Evolutionary conservation across 2,329 filamentous ascomycete species (phyloP).

Genomic region (Fusarium euwallaceae): DNA sequence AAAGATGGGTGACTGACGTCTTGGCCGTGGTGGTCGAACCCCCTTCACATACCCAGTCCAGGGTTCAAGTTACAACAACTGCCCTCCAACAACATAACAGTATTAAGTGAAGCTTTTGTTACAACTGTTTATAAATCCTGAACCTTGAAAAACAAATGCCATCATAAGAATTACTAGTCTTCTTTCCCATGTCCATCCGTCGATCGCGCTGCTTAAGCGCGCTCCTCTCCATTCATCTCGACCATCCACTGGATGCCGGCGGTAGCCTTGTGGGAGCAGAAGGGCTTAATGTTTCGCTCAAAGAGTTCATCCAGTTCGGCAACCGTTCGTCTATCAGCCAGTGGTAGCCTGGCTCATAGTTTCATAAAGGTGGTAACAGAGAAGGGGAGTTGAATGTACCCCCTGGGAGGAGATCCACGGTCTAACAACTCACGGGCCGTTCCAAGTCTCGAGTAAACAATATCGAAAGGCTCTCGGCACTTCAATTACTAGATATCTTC

Average conservation of each 20-base stretch:
- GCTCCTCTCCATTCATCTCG: background rate
- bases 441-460: background rate
- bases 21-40: background rate
- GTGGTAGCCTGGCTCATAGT: background rate
- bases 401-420: background rate
- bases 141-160: background rate
- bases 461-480: background rate
- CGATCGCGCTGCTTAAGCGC: background rate
- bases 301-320: conserved; percentile 16
- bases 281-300: conserved; percentile 6
- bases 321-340: background rate
- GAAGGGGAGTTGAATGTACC: background rate
- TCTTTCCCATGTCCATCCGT: background rate
- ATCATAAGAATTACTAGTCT: no score
- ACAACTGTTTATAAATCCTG: background rate
- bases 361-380: no score
- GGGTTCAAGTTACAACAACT: background rate
- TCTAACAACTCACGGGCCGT: background rate
- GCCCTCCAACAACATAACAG: background rate
- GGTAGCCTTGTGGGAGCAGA: conserved; percentile 5
- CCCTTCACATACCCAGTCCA: background rate
- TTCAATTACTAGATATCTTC: background rate
- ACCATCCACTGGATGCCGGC: background rate
- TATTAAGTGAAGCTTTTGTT: background rate
- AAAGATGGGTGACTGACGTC: background rate